A percentile compares a stretch with the other conserved stretches of the same genome.
These are phyloP conservation scores for Chaetomium tenue DNA, from an alignment of 495 filamentous ascomycete genomes.

Conservation along the genomic window DNA sequence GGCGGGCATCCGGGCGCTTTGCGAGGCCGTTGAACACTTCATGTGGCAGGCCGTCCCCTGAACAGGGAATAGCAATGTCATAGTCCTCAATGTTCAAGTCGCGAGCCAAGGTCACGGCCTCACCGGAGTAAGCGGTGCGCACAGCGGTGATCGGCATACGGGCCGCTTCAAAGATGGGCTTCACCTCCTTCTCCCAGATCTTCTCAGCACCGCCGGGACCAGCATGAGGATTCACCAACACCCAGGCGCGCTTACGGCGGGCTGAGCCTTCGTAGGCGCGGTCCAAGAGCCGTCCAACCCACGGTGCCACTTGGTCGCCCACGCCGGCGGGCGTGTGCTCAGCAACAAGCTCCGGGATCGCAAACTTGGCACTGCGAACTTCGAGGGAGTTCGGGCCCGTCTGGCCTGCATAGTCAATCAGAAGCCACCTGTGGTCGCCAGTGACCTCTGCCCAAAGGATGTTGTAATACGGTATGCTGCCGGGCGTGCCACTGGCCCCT, in stretches of 20 bases:
- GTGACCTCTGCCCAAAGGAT: slow-evolving; percentile 74
- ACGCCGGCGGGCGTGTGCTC: slow-evolving; percentile 15
- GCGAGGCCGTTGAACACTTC: slow-evolving; percentile 94
- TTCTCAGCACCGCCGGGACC: slow-evolving; percentile 75
- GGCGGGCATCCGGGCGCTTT: slow-evolving; percentile 67
- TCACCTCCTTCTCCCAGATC: slow-evolving; percentile 71
- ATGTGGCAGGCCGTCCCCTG: slow-evolving; percentile 86
- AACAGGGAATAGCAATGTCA: slow-evolving; percentile 84
- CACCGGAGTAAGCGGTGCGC: slow-evolving; percentile 66
- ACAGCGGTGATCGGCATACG: slow-evolving; percentile 74
- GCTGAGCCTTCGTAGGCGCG: slow-evolving; percentile 67
- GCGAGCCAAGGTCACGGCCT: slow-evolving; percentile 76
- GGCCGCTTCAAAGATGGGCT: slow-evolving; percentile 81
- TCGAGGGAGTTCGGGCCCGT: slow-evolving; percentile 24
- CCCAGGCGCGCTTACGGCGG: slow-evolving; percentile 72
- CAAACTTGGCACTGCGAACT: slow-evolving; percentile 30
- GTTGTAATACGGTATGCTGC: slow-evolving; percentile 70
- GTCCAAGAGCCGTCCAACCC: slow-evolving; percentile 62
- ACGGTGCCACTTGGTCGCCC: slow-evolving; percentile 56
- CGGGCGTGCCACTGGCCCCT: slow-evolving; percentile 25
- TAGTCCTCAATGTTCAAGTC: slow-evolving; percentile 74
- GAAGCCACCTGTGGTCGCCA: slow-evolving; percentile 56
- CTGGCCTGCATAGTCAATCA: slow-evolving; percentile 68
- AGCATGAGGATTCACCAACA: slow-evolving; percentile 87
- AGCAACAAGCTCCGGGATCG: slow-evolving; percentile 18